Evolutionary conservation across 371 early-diverging fungal genomes (phyloP), one percentile per base, ranked within the genome.

Genomic region (Mucor circinelloides): DNA sequence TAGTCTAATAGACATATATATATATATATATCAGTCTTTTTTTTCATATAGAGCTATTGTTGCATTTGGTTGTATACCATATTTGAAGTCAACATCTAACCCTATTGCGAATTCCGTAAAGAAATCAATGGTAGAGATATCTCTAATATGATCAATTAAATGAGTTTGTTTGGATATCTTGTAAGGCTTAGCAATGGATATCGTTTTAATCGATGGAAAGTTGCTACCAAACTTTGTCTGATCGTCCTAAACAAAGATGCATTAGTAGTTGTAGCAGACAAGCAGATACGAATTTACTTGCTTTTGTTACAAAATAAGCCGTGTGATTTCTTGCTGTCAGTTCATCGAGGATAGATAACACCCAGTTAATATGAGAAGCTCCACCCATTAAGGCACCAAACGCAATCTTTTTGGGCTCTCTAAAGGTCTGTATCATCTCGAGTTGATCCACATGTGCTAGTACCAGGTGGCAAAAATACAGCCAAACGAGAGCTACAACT

Each of bases 191-290:
- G 50, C 50, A 7, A 50, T 40, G 10, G 66, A 65, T 3, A 62
- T 19, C 0, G 66, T 56, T 1, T 69, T 34, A 15, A 79, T 63
- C 17, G 42, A 31, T 3, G 64, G 67, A 63, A 44, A 69, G 13
- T 44, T 38, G 15, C 72, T 64, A 31, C 54, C 67, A 60, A 74
- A 72, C 27, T 44, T 64, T 5, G 46, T 2, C 12, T 79, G 72
- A 40, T 42, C 38, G 7, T 58, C 64, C 69, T 69, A 36, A 36
- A 13, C 1, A 34, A 36, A 55, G 34, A 30, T 0, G 30, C 15
- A 38, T 5, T 12, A 9, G 19, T 23, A 30, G 8, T 27, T 55
- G n/a, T 28, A 2, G 25, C 2, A 44, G 17, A 44, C 6, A n/a
- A 44, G 8, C 3, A 55, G 1, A 55, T 30, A 19, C 5, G 23